Evolutionary conservation across 768 basidiomycete species (phyloP), one percentile per base, ranked within the genome.

Genomic region (Dacryopinax spathularia): DNA sequence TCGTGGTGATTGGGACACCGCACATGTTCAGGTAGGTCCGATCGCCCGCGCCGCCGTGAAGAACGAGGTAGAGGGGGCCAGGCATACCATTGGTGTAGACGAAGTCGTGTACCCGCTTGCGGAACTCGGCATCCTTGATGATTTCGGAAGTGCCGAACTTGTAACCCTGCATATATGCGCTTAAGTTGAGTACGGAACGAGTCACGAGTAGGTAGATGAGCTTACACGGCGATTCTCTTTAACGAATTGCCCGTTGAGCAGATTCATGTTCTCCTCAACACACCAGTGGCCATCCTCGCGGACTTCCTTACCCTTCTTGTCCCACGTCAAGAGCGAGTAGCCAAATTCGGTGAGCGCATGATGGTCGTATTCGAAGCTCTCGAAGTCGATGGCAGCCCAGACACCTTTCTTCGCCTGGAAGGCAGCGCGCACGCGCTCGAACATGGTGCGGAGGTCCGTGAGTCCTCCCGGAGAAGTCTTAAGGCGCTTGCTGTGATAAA

Each of bases 301-400:
- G 37, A 82, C 69, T 34, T 63, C 77, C 39, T 75, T 41, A 2
- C 79, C 83, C 27, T 79, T 75, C 60, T 33, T 33, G 27, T 81
- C 75, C 83, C 85, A 89, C 9, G 74, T 76, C 33, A 85, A 68
- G 9, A 76, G 69, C 68, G 83, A 82, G 80, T 83, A 91, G n/a
- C 91, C 91, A 68, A 89, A 86, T 71, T 94, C 91, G 27, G 88
- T 90, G 66, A 91, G 77, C 22, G 85, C 66, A 0, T 75, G 80
- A 69, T 89, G 87, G 41, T 89, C 87, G 39, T 73, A 73, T 70
- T 93, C 91, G 89, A 89, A 92, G 18, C 80, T 82, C 73, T 92
- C 91, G 66, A 92, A 85, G 71, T 92, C 91, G 60, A 91, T 73
- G 16, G 89, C 82, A 69, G 81, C 81, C 87, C 88, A 91, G 2